Conservation (phyloP, 257 asterid genomes). For the Salvia hispanica region DNA sequence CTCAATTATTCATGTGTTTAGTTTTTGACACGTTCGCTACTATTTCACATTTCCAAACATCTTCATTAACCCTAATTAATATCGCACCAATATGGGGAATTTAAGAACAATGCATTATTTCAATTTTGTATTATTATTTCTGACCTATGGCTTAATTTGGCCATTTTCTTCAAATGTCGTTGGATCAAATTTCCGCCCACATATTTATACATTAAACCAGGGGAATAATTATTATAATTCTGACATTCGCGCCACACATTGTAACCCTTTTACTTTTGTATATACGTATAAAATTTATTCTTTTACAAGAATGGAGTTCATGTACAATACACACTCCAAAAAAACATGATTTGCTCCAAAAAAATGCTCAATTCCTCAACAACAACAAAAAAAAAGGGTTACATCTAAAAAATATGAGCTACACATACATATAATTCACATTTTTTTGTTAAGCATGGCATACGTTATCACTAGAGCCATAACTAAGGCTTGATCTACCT, state of each 20-base stretch:
- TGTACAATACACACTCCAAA: background rate
- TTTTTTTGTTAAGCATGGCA: conserved; percentile 51
- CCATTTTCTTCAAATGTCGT: too few relatives aligned
- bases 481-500: conserved; percentile 49
- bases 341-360: background rate
- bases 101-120: too few relatives aligned
- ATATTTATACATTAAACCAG: too few relatives aligned
- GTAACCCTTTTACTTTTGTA: too few relatives aligned
- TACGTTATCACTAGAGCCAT: conserved; percentile 65
- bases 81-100: background rate
- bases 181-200: too few relatives aligned
- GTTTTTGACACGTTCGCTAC: background rate
- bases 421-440: conserved; percentile 26
- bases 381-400: too few relatives aligned
- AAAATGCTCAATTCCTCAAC: too few relatives aligned
- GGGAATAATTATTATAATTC: too few relatives aligned
- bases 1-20: background rate
- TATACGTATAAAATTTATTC: too few relatives aligned
- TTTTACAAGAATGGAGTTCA: background rate
- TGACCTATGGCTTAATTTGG: too few relatives aligned
- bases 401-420: background rate
- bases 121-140: too few relatives aligned
- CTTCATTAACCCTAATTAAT: background rate
- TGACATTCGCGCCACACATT: too few relatives aligned
- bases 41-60: background rate